These are phyloP conservation scores for Mangifera indica DNA, from an alignment of 345 rosid genomes.

Conservation along the genomic window DNA sequence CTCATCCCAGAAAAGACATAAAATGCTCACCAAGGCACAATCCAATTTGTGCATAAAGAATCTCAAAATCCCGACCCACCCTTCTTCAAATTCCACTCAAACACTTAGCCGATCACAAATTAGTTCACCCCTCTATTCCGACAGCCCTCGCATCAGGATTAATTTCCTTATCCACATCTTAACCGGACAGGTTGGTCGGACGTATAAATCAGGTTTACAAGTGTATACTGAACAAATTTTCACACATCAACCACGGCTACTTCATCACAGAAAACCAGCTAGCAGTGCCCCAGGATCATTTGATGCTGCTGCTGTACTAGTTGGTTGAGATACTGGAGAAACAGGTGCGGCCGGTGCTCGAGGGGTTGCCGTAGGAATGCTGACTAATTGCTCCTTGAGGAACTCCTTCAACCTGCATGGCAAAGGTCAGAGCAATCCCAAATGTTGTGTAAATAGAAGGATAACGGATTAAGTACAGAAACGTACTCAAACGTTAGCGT, in stretches of 20 bases:
- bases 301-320: conserved; percentile 40
- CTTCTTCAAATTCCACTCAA: conserved; percentile 26
- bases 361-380: conserved; percentile 53
- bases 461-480: background rate
- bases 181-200: conserved; percentile 32
- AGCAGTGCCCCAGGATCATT: conserved; percentile 87
- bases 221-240: conserved; percentile 42
- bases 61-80: conserved; percentile 49
- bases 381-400: conserved; percentile 76
- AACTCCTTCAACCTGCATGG: conserved; percentile 86
- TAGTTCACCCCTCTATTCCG: conserved; percentile 35
- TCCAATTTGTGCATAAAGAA: conserved; percentile 54
- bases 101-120: no score
- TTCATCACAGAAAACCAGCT: conserved; percentile 71
- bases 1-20: conserved; percentile 22
- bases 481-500: conserved; percentile 81
- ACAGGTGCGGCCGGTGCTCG: conserved; percentile 31
- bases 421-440: conserved; percentile 18
- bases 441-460: background rate
- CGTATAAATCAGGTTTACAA: conserved; percentile 40
- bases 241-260: conserved; percentile 15
- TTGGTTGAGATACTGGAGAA: conserved; percentile 45
- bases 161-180: conserved; percentile 27
- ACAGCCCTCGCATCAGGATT: conserved; percentile 44
- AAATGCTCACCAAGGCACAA: conserved; percentile 48